A percentile compares a stretch with the other conserved stretches of the same genome.
Evolutionary conservation across 257 asterid genomes (phyloP).

Genomic region (Solanum etuberosum): DNA sequence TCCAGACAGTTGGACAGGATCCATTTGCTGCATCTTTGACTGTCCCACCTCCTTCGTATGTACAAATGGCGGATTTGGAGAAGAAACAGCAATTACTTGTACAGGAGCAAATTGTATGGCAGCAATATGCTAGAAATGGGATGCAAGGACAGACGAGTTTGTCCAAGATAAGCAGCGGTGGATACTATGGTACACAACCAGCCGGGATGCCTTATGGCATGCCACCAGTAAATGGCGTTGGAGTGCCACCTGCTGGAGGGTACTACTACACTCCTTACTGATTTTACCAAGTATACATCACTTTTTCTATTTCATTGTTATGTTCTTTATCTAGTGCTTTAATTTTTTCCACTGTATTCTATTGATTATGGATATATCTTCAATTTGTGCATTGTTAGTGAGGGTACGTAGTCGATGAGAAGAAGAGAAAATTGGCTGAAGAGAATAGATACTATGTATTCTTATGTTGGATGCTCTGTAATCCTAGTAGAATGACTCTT

Average conservation of each 20-base stretch:
- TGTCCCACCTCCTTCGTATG: constrained; percentile 71
- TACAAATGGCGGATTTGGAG: constrained; percentile 82
- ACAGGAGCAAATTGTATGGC: constrained; percentile 80
- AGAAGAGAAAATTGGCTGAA: constrained; percentile 23
- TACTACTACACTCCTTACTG: constrained; percentile 45
- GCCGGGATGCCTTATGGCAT: constrained; percentile 50
- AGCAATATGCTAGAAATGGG: constrained; percentile 59
- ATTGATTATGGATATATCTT: constrained; percentile 22
- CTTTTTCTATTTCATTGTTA: background rate
- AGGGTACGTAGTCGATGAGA: constrained; percentile 8
- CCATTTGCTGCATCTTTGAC: constrained; percentile 70
- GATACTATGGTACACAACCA: constrained; percentile 45
- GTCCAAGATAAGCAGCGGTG: constrained; percentile 49
- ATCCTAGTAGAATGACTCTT: background rate
- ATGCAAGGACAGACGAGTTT: constrained; percentile 74
- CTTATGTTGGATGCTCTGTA: constrained; percentile 19
- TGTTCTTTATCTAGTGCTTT: background rate
- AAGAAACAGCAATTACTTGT: constrained; percentile 61
- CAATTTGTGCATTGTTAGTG: constrained; percentile 18
- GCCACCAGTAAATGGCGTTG: constrained; percentile 47
- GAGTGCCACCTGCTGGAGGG: constrained; percentile 23
- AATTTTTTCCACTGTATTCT: constrained; percentile 16
- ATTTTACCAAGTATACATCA: background rate
- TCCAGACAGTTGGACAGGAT: constrained; percentile 52
- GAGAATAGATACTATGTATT: constrained; percentile 9